Percentiles rank a stretch among this genome's conserved stretches.
These are phyloP conservation scores for Macrotyloma uniflorum DNA, from an alignment of 306 rosid genomes.

Conservation along the genomic window DNA sequence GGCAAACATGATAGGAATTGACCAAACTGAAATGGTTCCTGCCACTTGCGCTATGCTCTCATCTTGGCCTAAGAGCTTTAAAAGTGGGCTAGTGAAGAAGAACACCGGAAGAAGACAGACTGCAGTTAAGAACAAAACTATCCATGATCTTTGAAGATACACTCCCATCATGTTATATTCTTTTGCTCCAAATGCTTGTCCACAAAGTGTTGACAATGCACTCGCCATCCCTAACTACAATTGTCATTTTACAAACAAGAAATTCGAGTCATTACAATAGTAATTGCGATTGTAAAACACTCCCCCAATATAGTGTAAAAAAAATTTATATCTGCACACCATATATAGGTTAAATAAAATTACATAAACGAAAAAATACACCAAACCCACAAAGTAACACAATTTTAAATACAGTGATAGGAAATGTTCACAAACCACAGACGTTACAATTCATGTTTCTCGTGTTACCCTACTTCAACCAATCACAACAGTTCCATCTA, in stretches of 20 bases:
- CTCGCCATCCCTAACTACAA: constrained; percentile 62
- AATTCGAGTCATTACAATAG: background rate
- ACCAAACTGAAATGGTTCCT: constrained; percentile 51
- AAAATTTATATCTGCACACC: background rate
- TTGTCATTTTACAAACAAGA: background rate
- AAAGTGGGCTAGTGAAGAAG: constrained; percentile 51
- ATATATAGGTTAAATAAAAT: background rate
- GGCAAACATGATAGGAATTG: constrained; percentile 43
- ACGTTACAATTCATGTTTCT: background rate
- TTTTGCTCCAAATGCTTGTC: constrained; percentile 65
- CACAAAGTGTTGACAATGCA: constrained; percentile 62
- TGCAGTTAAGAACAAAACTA: constrained; percentile 35
- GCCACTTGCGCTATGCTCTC: constrained; percentile 47
- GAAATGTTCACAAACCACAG: background rate
- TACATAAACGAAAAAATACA: background rate
- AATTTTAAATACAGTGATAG: background rate
- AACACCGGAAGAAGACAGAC: constrained; percentile 46
- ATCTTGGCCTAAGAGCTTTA: constrained; percentile 44
- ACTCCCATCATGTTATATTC: constrained; percentile 66
- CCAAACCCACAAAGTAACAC: background rate
- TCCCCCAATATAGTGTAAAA: background rate
- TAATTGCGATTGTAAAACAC: background rate
- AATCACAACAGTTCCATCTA: background rate
- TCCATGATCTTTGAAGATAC: constrained; percentile 66
- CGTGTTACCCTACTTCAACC: no score